Percentiles rank a stretch among this genome's conserved stretches.
These are phyloP conservation scores for Lasiodiplodia sp. DNA, from an alignment of 2,329 filamentous ascomycete genomes.

Conservation along the genomic window DNA sequence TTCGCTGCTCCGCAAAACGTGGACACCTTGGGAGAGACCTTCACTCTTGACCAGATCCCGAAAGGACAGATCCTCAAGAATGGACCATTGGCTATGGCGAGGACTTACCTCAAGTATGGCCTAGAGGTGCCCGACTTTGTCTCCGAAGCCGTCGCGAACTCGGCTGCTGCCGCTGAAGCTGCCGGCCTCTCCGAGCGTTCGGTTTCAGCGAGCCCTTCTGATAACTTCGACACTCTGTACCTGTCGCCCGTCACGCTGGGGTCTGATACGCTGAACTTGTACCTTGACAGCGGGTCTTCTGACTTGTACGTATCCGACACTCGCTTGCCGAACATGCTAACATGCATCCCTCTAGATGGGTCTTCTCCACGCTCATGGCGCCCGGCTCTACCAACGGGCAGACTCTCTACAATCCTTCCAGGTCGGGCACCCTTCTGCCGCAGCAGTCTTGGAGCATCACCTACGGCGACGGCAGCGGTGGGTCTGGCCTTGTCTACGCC, in stretches of 20 bases:
- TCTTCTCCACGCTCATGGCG: slow-evolving; percentile 68
- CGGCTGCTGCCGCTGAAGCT: slow-evolving; percentile 42
- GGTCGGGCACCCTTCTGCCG: slow-evolving; percentile 54
- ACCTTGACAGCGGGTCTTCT: slow-evolving; percentile 74
- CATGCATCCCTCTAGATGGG: slow-evolving; percentile 59
- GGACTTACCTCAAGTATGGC: slow-evolving; percentile 50
- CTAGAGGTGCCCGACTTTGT: slow-evolving; percentile 41
- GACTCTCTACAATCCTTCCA: slow-evolving; percentile 61
- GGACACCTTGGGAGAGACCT: slow-evolving; percentile 30
- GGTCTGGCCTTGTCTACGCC: slow-evolving; percentile 69
- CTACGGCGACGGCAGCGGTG: slow-evolving; percentile 71
- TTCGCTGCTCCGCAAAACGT: neutral
- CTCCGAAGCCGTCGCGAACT: slow-evolving; percentile 42
- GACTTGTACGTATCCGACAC: slow-evolving; percentile 70
- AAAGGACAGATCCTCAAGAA: slow-evolving; percentile 35
- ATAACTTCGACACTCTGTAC: slow-evolving; percentile 44
- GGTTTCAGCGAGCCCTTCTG: slow-evolving; percentile 32
- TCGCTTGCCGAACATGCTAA: neutral
- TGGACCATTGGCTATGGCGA: slow-evolving; percentile 47
- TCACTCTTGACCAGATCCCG: slow-evolving; percentile 43
- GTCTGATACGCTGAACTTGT: slow-evolving; percentile 67
- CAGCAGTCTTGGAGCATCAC: slow-evolving; percentile 65
- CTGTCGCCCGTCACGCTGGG: slow-evolving; percentile 68
- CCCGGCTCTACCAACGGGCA: slow-evolving; percentile 61
- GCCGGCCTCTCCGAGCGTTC: slow-evolving; percentile 49